Evolutionary conservation across 2,329 filamentous ascomycete species (phyloP).

Genomic region (Stagonosporopsis chrysanthemi): DNA sequence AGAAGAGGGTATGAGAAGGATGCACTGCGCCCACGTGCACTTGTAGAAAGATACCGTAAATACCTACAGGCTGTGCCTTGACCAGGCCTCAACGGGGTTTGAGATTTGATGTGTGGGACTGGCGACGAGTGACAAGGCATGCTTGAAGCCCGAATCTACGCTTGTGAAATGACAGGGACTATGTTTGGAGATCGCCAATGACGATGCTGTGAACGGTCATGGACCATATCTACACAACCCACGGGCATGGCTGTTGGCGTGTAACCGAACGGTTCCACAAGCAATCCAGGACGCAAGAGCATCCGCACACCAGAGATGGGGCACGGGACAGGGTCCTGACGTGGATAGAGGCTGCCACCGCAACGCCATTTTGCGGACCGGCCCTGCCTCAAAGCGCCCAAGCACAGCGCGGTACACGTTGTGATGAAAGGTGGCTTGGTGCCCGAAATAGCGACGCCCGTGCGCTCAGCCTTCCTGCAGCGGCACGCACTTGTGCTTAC

Average conservation of each 20-base stretch:
- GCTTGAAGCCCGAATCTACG: conserved; percentile 39
- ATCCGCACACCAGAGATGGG: conserved; percentile 44
- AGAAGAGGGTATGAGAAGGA: conserved; percentile 19
- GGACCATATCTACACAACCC: conserved; percentile 37
- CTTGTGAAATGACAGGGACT: conserved; percentile 33
- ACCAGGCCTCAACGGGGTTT: conserved; percentile 36
- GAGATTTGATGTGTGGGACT: conserved; percentile 26
- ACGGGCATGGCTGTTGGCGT: conserved; percentile 45
- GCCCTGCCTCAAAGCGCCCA: conserved; percentile 43
- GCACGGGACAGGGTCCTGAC: conserved; percentile 24
- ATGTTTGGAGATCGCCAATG: conserved; percentile 35
- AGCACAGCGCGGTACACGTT: conserved; percentile 36
- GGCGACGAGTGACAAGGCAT: conserved; percentile 33
- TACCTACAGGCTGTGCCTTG: conserved; percentile 50
- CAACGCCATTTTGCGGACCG: conserved; percentile 49
- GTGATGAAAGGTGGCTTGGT: conserved; percentile 43
- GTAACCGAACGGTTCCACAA: conserved; percentile 48
- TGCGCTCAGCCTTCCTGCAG: conserved; percentile 44
- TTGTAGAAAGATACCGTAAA: conserved; percentile 47
- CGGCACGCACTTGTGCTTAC: conserved; percentile 38
- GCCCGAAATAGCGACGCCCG: conserved; percentile 43
- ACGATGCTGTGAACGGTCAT: conserved; percentile 36
- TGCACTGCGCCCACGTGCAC: conserved; percentile 42
- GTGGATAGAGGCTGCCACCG: conserved; percentile 26
- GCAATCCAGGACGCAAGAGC: conserved; percentile 37